Conservation (phyloP, 2,329 filamentous ascomycete species). For the Pseudonectria buxi region DNA sequence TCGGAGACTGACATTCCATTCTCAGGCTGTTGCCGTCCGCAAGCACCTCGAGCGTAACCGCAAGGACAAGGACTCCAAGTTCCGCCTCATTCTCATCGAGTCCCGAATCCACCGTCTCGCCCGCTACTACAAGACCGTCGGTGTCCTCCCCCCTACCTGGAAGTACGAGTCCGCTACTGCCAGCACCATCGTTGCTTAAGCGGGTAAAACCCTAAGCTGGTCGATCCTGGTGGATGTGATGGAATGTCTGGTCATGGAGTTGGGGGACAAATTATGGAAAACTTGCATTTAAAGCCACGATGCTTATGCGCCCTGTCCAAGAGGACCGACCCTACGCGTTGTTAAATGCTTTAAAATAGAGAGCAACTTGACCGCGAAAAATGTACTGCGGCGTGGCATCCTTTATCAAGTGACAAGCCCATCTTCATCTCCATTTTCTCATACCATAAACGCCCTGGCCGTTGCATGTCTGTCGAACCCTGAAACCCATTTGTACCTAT, state of each 20-base stretch:
- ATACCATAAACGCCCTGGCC: slow-evolving; percentile 17
- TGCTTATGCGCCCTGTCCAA: slow-evolving; percentile 32
- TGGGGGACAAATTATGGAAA: slow-evolving; percentile 35
- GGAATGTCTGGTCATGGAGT: slow-evolving; percentile 38
- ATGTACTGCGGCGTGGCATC: slow-evolving; percentile 21
- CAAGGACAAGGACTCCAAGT: slow-evolving; percentile 99
- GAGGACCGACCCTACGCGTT: slow-evolving; percentile 23
- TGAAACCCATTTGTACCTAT: neutral
- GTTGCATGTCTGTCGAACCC: slow-evolving; percentile 3
- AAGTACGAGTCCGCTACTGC: slow-evolving; percentile 98
- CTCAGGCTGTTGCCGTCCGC: slow-evolving; percentile 89
- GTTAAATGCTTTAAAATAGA: slow-evolving; percentile 27
- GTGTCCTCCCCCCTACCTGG: slow-evolving; percentile 84
- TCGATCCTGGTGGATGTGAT: slow-evolving; percentile 23
- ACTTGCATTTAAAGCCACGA: slow-evolving; percentile 40
- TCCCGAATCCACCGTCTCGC: slow-evolving; percentile 99
- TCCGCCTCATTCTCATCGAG: slow-evolving; percentile 99
- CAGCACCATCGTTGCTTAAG: slow-evolving; percentile 87
- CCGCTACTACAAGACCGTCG: slow-evolving; percentile 98
- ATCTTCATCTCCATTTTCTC: slow-evolving; percentile 10
- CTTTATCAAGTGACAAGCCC: slow-evolving; percentile 14
- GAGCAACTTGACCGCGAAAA: slow-evolving; percentile 28
- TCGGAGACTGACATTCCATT: slow-evolving; percentile 19
- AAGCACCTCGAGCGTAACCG: slow-evolving; percentile 99
- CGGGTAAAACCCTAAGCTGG: slow-evolving; percentile 18